Conservation (phyloP, 1,139 yeast species). For the Kazachstania sp. region DNA sequence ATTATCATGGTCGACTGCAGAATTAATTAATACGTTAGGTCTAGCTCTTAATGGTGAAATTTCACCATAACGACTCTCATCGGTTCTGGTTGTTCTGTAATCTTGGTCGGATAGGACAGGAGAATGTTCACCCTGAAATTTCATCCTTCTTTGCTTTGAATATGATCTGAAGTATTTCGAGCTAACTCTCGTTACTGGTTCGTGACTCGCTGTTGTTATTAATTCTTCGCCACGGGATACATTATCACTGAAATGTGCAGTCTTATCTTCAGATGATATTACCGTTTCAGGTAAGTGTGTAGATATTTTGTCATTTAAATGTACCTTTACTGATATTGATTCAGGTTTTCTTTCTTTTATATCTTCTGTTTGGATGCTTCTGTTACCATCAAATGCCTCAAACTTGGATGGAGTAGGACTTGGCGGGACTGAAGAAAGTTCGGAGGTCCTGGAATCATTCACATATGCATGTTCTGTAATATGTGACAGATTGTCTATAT, state of each 20-base stretch:
- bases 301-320: too few relatives aligned
- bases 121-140: background rate
- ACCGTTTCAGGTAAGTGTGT: too few relatives aligned
- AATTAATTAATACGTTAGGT: too few relatives aligned
- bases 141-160: background rate
- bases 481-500: too few relatives aligned
- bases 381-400: background rate
- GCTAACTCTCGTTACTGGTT: background rate
- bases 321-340: background rate
- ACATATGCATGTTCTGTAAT: background rate
- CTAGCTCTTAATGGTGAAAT: background rate
- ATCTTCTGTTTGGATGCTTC: background rate
- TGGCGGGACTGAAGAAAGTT: slow-evolving; percentile 8
- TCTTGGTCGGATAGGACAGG: slow-evolving; percentile 2
- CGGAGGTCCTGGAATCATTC: background rate
- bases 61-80: background rate
- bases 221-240: background rate
- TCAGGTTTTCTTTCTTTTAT: background rate
- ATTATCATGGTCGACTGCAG: too few relatives aligned
- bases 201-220: background rate
- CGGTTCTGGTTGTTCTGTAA: background rate
- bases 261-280: background rate
- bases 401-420: slow-evolving; percentile 2
- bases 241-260: background rate
- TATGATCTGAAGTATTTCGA: slow-evolving; percentile 2